Evolutionary conservation across 2,329 filamentous ascomycete genomes (phyloP).

Genomic region (Mollisia scopiformis): DNA sequence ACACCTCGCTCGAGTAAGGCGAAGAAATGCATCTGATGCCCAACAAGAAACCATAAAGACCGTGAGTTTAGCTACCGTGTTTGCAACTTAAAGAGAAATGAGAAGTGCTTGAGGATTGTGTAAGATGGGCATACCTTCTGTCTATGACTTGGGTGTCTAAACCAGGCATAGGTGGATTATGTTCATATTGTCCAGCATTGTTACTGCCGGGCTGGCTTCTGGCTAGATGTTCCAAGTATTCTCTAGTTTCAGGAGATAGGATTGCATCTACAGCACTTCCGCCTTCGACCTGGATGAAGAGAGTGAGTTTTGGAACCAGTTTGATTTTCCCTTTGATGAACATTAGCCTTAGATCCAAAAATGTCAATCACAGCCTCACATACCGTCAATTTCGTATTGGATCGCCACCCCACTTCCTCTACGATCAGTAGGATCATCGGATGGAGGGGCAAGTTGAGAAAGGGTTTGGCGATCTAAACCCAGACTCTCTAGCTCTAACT

Average conservation of each 20-base stretch:
- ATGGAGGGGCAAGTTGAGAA: constrained; percentile 56
- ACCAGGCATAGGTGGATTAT: background rate
- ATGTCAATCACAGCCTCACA: background rate
- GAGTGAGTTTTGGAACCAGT: constrained; percentile 70
- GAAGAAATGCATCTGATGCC: too few species aligned
- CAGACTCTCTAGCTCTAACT: constrained; percentile 68
- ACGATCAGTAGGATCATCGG: background rate
- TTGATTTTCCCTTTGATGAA: constrained; percentile 41
- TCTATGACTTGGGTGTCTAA: background rate
- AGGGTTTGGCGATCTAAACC: constrained; percentile 76
- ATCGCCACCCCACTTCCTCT: constrained; percentile 39
- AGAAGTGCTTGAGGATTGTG: background rate
- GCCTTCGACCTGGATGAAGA: constrained; percentile 68
- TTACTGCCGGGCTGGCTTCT: constrained; percentile 11
- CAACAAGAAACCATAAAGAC: too few species aligned
- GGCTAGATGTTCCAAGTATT: constrained; percentile 61
- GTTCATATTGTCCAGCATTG: constrained; percentile 13
- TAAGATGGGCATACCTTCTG: background rate
- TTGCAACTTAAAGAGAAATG: too few species aligned
- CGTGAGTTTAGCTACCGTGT: too few species aligned
- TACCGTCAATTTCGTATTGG: constrained; percentile 60
- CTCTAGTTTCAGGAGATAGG: constrained; percentile 57
- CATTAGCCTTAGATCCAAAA: background rate
- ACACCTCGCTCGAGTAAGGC: too few species aligned
- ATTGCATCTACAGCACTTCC: constrained; percentile 71